Conservation (phyloP, 805 yeast species). For the Ogataea populi-albae region DNA sequence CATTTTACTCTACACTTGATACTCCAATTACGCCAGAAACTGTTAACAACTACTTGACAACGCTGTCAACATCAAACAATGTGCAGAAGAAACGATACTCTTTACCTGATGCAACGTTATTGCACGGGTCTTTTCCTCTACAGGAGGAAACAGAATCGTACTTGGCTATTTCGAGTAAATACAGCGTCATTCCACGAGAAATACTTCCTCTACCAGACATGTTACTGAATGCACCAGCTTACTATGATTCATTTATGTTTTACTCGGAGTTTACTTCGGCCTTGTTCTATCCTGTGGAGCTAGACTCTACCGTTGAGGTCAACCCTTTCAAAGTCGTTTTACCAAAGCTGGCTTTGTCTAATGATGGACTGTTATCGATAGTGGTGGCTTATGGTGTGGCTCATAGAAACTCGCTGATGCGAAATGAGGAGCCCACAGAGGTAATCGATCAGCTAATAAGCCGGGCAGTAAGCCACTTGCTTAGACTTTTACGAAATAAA, state of each 20-base stretch:
- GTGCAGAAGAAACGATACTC: too few species aligned
- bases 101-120: too few species aligned
- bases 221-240: constrained; percentile 54
- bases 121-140: too few species aligned
- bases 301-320: constrained; percentile 53
- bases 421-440: constrained; percentile 35
- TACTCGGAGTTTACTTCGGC: constrained; percentile 60
- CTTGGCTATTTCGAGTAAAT: constrained; percentile 14
- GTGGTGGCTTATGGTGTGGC: constrained; percentile 49
- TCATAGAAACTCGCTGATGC: constrained; percentile 31
- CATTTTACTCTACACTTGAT: constrained; percentile 5
- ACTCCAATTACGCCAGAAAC: too few species aligned
- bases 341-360: constrained; percentile 65
- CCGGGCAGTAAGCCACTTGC: constrained; percentile 55
- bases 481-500: constrained; percentile 48
- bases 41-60: neutral
- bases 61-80: too few species aligned
- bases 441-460: constrained; percentile 52
- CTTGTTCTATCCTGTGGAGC: constrained; percentile 65
- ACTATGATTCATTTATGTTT: constrained; percentile 59
- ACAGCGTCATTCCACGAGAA: constrained; percentile 32
- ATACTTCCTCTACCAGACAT: constrained; percentile 58
- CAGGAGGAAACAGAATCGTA: constrained; percentile 17
- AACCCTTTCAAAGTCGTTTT: constrained; percentile 66
- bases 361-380: constrained; percentile 56